A percentile compares a stretch with the other conserved stretches of the same genome.
Conservation (phyloP, 202 grass and related monocot genomes). For the Eragrostis tef region DNA sequence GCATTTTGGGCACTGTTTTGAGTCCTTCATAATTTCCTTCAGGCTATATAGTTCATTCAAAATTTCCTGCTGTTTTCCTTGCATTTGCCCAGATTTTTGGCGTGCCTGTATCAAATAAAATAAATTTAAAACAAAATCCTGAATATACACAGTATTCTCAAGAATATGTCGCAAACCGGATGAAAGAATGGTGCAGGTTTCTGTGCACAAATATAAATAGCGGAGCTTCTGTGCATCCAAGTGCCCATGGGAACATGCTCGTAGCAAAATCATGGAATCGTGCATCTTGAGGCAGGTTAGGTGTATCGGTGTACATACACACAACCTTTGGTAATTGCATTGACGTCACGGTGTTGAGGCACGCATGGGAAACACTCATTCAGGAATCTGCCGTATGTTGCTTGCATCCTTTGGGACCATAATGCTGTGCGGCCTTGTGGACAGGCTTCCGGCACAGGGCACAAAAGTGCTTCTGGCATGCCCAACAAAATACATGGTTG, state of each 20-base stretch:
- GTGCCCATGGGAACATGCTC: conserved; percentile 11
- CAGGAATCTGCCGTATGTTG: conserved; percentile 80
- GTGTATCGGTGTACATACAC: conserved; percentile 3
- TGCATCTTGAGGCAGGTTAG: background rate
- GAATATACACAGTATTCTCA: conserved; percentile 33
- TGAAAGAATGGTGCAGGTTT: background rate
- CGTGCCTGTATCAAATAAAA: conserved; percentile 52
- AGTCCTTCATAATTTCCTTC: conserved; percentile 79
- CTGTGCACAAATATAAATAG: background rate
- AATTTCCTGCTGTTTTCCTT: conserved; percentile 60
- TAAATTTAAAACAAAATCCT: conserved; percentile 39
- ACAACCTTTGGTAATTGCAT: conserved; percentile 17
- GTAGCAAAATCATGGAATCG: background rate
- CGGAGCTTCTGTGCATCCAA: background rate
- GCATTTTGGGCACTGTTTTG: conserved; percentile 81
- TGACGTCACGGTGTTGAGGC: background rate
- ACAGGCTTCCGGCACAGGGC: conserved; percentile 78
- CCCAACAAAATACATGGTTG: conserved; percentile 93
- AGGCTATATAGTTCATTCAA: conserved; percentile 79
- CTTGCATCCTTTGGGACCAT: conserved; percentile 85
- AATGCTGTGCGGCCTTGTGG: conserved; percentile 69
- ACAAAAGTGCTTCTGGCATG: conserved; percentile 87
- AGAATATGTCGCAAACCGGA: background rate
- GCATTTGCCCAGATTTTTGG: conserved; percentile 48
- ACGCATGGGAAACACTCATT: conserved; percentile 25